These are phyloP conservation scores for Acanthamoeba sp. DNA, from an alignment of 208 protist species.

Conservation along the genomic window DNA sequence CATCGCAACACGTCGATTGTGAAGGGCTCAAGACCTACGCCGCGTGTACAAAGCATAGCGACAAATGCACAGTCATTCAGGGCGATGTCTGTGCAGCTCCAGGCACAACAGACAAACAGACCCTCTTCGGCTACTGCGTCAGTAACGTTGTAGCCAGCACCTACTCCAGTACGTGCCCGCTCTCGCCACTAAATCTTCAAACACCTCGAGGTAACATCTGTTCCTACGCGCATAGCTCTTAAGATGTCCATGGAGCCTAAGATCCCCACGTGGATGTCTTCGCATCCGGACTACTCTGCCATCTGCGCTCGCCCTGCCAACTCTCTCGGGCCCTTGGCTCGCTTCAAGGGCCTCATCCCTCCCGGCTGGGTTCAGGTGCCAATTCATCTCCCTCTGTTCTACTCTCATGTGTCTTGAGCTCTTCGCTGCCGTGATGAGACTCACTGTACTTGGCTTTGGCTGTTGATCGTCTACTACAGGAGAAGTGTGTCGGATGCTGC, in stretches of 20 bases:
- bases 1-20: neutral
- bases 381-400: neutral
- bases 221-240: neutral
- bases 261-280: conserved; percentile 59
- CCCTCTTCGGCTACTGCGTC: conserved; percentile 41
- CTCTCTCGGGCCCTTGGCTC: neutral
- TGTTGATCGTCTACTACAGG: neutral
- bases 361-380: conserved; percentile 36
- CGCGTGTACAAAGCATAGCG: neutral
- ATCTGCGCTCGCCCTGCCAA: neutral
- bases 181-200: neutral
- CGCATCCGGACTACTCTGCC: conserved; percentile 13
- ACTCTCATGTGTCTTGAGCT: neutral
- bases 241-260: conserved; percentile 1
- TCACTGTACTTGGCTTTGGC: neutral
- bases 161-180: neutral
- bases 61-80: neutral
- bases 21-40: neutral
- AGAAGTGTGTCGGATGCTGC: conserved; percentile 40
- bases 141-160: neutral
- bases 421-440: neutral
- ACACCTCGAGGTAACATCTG: neutral
- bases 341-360: conserved; percentile 25
- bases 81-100: conserved; percentile 1
- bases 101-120: neutral